A percentile compares a stretch with the other conserved stretches of the same genome.
These are phyloP conservation scores for Xylariaceae sp. DNA, from an alignment of 2,329 filamentous ascomycete genomes.

Conservation along the genomic window DNA sequence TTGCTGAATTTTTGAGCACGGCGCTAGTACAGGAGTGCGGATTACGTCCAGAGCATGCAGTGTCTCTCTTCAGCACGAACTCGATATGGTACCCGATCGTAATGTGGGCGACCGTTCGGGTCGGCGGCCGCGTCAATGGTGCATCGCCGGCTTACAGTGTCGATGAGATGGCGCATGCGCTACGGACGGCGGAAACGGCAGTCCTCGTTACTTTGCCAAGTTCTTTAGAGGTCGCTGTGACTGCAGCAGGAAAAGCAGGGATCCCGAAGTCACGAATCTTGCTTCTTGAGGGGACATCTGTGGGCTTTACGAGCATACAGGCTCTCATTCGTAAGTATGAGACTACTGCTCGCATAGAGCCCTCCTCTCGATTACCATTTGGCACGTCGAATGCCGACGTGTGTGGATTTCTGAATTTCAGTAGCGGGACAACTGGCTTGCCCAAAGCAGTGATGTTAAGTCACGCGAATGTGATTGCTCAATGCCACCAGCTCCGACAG, in stretches of 20 bases:
- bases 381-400: slow-evolving; percentile 44
- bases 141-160: slow-evolving; percentile 63
- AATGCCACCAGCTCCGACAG: slow-evolving; percentile 62
- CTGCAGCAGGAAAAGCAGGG: slow-evolving; percentile 39
- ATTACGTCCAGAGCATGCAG: slow-evolving; percentile 51
- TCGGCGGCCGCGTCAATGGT: slow-evolving; percentile 54
- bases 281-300: slow-evolving; percentile 41
- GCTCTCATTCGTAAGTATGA: slow-evolving; percentile 39
- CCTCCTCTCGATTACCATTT: slow-evolving; percentile 38
- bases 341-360: slow-evolving; percentile 41
- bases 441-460: slow-evolving; percentile 57
- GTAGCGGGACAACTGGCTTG: slow-evolving; percentile 56
- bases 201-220: slow-evolving; percentile 27
- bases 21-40: slow-evolving; percentile 54
- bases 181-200: slow-evolving; percentile 38
- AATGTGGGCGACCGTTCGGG: slow-evolving; percentile 42
- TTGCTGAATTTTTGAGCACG: slow-evolving; percentile 56
- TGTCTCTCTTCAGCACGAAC: slow-evolving; percentile 60
- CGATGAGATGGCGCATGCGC: slow-evolving; percentile 64
- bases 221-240: slow-evolving; percentile 20
- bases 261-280: slow-evolving; percentile 40
- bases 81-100: slow-evolving; percentile 65
- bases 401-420: slow-evolving; percentile 43
- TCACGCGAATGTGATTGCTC: slow-evolving; percentile 55
- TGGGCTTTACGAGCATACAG: slow-evolving; percentile 33